These are phyloP conservation scores for Backusella macrospora DNA, from an alignment of 192 early-diverging fungal genomes.

Conservation along the genomic window DNA sequence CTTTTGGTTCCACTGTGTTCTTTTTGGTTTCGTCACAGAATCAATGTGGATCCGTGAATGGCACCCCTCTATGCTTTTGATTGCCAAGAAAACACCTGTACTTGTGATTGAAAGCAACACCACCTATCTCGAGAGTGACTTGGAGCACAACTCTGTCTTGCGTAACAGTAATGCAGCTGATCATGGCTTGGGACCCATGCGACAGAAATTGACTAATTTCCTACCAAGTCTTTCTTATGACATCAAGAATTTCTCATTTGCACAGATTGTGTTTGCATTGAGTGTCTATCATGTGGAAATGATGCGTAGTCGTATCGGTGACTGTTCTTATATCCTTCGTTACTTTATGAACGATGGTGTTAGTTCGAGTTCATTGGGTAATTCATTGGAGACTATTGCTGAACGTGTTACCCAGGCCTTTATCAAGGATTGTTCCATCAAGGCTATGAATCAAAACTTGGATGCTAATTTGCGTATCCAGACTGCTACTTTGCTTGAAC, in stretches of 20 bases:
- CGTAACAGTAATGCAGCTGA: slow-evolving; percentile 49
- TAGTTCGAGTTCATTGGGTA: slow-evolving; percentile 71
- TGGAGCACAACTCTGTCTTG: slow-evolving; percentile 85
- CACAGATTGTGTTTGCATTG: slow-evolving; percentile 79
- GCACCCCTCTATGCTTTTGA: slow-evolving; percentile 61
- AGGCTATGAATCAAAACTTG: slow-evolving; percentile 53
- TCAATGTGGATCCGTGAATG: slow-evolving; percentile 79
- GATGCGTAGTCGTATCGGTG: slow-evolving; percentile 68
- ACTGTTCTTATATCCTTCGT: slow-evolving; percentile 71
- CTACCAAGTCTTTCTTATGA: slow-evolving; percentile 58
- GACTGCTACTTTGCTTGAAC: slow-evolving; percentile 65
- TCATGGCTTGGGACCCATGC: slow-evolving; percentile 58
- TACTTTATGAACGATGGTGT: slow-evolving; percentile 91
- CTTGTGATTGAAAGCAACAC: slow-evolving; percentile 71
- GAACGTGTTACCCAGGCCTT: slow-evolving; percentile 57
- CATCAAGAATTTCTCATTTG: slow-evolving; percentile 66
- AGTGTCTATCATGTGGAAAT: slow-evolving; percentile 85
- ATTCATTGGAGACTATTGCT: slow-evolving; percentile 77
- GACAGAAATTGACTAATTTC: slow-evolving; percentile 56
- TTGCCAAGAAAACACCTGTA: slow-evolving; percentile 86
- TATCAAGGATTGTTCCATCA: slow-evolving; percentile 51
- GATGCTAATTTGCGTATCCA: slow-evolving; percentile 56
- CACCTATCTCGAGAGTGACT: slow-evolving; percentile 85
- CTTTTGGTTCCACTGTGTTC: slow-evolving; percentile 88
- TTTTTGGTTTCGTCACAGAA: slow-evolving; percentile 75